Evolutionary conservation across 768 basidiomycete species (phyloP).

Genomic region (Hericium rajendrae): DNA sequence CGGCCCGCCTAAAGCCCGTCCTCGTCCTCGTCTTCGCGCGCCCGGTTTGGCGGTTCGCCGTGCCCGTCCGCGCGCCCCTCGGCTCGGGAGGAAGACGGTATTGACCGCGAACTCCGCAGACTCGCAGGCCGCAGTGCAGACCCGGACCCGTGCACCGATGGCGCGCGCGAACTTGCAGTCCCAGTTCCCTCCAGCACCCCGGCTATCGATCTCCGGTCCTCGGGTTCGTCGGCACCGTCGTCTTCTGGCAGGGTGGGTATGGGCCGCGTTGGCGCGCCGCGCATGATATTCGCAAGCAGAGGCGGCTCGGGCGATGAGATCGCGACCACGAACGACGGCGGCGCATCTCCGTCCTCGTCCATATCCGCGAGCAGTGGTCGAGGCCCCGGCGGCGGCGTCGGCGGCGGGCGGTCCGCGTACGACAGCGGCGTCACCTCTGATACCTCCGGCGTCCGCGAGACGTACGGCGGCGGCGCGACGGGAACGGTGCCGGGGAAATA

Average conservation of each 20-base stretch:
- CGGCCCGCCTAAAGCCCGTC: background rate
- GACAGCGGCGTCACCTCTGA: conserved; percentile 13
- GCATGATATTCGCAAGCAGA: conserved; percentile 15
- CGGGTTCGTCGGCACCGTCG: background rate
- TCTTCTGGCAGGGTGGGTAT: background rate
- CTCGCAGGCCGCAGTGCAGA: background rate
- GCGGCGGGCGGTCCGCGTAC: conserved; percentile 15
- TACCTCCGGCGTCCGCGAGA: conserved; percentile 21
- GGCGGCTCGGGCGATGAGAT: conserved; percentile 20
- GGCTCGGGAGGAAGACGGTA: background rate
- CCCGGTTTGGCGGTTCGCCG: background rate
- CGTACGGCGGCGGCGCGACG: conserved; percentile 30
- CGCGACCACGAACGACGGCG: conserved; percentile 19
- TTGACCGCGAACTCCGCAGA: background rate
- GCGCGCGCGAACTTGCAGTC: background rate
- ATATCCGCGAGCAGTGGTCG: conserved; percentile 5
- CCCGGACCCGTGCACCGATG: background rate
- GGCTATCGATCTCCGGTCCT: background rate
- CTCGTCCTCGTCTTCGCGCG: background rate
- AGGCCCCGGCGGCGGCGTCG: background rate
- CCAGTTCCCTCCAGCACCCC: background rate
- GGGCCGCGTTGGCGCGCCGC: background rate
- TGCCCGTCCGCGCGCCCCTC: background rate
- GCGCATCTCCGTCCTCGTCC: conserved; percentile 14
- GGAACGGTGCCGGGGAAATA: conserved; percentile 45